phyloP scores from a whole-genome alignment of 805 yeast genomes.

The Soucietia sequanensis region DNA sequence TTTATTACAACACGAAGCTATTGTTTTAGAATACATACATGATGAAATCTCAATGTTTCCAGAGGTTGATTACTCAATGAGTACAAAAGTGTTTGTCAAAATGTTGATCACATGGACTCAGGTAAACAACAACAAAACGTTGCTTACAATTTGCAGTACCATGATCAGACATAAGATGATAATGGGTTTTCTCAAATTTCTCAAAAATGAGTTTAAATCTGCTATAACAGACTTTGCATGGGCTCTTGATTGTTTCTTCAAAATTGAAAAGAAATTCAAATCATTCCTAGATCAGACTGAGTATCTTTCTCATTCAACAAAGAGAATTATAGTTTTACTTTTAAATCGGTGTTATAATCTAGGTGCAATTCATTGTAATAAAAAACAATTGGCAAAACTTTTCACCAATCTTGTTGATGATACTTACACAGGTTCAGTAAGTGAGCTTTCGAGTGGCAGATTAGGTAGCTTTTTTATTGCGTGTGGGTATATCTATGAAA shows the following conservation, averaged over 20 bases:
- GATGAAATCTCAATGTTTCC: slow-evolving; percentile 10
- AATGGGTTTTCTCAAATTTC: slow-evolving; percentile 15
- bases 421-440: slow-evolving; percentile 6
- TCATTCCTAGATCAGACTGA: slow-evolving; percentile 9
- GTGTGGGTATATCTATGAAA: slow-evolving; percentile 22
- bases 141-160: not conserved
- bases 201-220: slow-evolving; percentile 12
- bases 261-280: slow-evolving; percentile 4
- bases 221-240: slow-evolving; percentile 17
- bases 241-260: slow-evolving; percentile 13
- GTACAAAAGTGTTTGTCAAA: slow-evolving; percentile 9
- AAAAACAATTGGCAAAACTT: slow-evolving; percentile 6
- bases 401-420: slow-evolving; percentile 8
- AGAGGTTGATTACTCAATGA: slow-evolving; percentile 14
- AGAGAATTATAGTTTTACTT: slow-evolving; percentile 9
- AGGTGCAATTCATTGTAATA: slow-evolving; percentile 10
- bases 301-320: slow-evolving; percentile 10
- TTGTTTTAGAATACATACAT: slow-evolving; percentile 6
- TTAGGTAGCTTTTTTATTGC: slow-evolving; percentile 21
- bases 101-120: slow-evolving; percentile 7
- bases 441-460: slow-evolving; percentile 19
- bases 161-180: slow-evolving; percentile 16
- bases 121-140: not conserved
- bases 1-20: slow-evolving; percentile 3
- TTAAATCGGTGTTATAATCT: slow-evolving; percentile 13